A percentile compares a stretch with the other conserved stretches of the same genome.
These are phyloP conservation scores for Fusarium sp. DNA, from an alignment of 2,329 filamentous ascomycete species.

Conservation along the genomic window DNA sequence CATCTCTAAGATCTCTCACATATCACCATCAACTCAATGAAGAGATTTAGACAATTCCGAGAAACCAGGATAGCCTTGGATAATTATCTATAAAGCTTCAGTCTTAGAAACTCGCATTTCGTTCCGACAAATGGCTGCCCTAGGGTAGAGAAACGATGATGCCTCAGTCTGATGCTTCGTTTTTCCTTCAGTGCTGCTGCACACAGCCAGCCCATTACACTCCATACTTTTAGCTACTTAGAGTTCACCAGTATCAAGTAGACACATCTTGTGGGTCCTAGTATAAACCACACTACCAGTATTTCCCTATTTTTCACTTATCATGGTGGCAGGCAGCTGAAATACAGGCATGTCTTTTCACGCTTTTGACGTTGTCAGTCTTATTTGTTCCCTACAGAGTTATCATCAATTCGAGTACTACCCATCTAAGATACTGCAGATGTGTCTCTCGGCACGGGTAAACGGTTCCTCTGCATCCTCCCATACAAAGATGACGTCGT, in stretches of 20 bases:
- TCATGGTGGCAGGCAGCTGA: no score
- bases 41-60: not conserved
- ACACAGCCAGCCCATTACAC: no score
- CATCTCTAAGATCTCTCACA: not conserved
- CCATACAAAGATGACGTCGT: not conserved
- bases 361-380: no score
- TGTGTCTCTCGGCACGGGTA: not conserved
- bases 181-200: no score
- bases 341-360: no score
- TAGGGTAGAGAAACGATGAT: not conserved
- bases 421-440: not conserved
- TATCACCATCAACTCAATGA: not conserved
- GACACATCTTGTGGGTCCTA: not conserved
- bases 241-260: not conserved
- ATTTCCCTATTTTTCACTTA: not conserved
- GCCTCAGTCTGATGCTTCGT: not conserved
- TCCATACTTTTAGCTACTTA: not conserved
- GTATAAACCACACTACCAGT: not conserved
- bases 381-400: not conserved
- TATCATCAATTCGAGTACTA: not conserved
- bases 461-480: not conserved
- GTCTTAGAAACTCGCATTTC: not conserved
- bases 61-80: not conserved
- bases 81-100: not conserved
- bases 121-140: not conserved